These are phyloP conservation scores for Pseudohalonectria lignicola DNA, from an alignment of 2,329 filamentous ascomycete genomes.

Conservation along the genomic window DNA sequence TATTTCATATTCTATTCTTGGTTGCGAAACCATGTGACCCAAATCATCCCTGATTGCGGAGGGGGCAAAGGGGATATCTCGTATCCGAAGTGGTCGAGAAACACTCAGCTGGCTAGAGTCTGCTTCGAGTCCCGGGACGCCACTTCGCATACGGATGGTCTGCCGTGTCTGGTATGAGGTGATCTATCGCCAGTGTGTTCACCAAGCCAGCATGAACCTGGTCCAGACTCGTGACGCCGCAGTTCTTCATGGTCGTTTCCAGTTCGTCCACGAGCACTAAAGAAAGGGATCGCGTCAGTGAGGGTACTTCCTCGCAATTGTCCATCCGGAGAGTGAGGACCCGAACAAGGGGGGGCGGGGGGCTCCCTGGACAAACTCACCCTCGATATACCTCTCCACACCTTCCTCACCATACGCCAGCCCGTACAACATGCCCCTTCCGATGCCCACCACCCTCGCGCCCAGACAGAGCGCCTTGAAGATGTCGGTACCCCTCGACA, in stretches of 20 bases:
- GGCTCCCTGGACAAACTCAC: conserved; percentile 22
- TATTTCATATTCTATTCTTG: too few species aligned
- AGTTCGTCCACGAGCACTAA: conserved; percentile 47
- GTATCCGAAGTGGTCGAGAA: too few species aligned
- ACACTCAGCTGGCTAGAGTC: conserved; percentile 13
- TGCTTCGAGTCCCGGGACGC: conserved; percentile 17
- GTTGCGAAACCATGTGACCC: too few species aligned
- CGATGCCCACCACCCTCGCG: conserved; percentile 52
- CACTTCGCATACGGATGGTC: conserved; percentile 34
- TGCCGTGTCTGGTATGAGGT: conserved; percentile 28
- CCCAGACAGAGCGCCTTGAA: conserved; percentile 57
- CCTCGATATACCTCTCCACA: conserved; percentile 38
- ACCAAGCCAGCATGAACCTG: conserved; percentile 51
- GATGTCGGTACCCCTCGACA: conserved; percentile 55
- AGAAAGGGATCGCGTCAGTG: neutral
- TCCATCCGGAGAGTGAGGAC: too few species aligned
- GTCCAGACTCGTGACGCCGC: conserved; percentile 49
- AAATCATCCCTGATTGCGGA: too few species aligned
- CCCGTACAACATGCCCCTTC: conserved; percentile 48
- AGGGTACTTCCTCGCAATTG: too few species aligned
- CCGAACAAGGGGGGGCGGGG: neutral
- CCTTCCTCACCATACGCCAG: conserved; percentile 51
- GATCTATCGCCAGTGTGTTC: conserved; percentile 39
- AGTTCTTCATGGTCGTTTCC: conserved; percentile 54
- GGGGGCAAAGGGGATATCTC: too few species aligned